phyloP scores from a whole-genome alignment of 148 eudicot genomes.

The Fagopyrum homotropicum region DNA sequence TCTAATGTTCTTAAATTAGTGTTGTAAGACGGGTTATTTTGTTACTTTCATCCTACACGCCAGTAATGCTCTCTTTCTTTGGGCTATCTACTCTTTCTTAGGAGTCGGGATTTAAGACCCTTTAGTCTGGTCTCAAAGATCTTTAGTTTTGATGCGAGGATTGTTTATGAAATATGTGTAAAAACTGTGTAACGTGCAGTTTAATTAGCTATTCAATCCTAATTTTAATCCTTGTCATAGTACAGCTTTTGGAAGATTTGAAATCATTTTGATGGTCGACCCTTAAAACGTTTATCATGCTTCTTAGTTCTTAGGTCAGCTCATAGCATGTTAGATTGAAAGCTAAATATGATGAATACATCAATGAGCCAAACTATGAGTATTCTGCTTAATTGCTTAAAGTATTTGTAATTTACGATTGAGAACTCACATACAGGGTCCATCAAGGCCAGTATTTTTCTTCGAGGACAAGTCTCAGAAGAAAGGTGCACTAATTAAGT shows the following conservation, averaged over 20 bases:
- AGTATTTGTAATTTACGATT: neutral
- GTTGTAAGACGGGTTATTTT: neutral
- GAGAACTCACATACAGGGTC: constrained; percentile 41
- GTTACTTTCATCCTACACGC: neutral
- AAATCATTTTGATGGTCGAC: neutral
- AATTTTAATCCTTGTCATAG: neutral
- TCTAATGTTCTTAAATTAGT: neutral
- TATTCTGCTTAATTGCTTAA: neutral
- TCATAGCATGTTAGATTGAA: neutral
- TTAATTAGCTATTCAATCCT: neutral
- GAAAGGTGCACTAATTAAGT: constrained; percentile 33
- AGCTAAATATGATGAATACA: neutral
- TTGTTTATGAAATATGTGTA: neutral
- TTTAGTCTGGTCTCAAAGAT: neutral
- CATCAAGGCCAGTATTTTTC: constrained; percentile 59
- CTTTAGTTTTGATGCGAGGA: neutral
- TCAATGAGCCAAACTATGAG: neutral
- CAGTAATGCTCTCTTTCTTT: neutral
- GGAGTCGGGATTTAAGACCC: neutral
- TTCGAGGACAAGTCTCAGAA: constrained; percentile 55
- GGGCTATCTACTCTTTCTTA: neutral
- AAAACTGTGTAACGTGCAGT: neutral
- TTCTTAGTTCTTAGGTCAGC: neutral
- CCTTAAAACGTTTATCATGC: neutral
- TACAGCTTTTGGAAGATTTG: neutral